Conservation (phyloP, 371 early-diverging fungal genomes). For the Mucor circinelloides region DNA sequence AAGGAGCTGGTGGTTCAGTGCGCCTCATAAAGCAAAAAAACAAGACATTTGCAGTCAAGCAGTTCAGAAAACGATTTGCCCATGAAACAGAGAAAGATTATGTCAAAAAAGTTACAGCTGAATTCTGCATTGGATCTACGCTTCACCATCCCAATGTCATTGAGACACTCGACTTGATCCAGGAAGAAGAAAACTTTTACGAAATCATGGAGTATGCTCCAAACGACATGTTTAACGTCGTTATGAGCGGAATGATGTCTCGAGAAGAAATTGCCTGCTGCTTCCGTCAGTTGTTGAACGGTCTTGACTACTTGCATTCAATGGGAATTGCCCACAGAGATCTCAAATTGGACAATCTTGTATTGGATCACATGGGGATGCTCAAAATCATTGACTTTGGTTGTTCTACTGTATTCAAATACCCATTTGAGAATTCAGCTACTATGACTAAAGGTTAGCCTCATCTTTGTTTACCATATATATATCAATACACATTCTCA, state of each 20-base stretch:
- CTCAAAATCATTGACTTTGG: slow-evolving; percentile 95
- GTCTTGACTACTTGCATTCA: slow-evolving; percentile 71
- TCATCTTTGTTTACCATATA: not conserved
- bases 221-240: slow-evolving; percentile 73
- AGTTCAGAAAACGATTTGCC: slow-evolving; percentile 70
- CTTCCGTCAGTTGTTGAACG: slow-evolving; percentile 76
- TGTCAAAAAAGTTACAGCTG: slow-evolving; percentile 79
- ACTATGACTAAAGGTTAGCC: slow-evolving; percentile 62
- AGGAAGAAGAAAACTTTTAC: slow-evolving; percentile 58
- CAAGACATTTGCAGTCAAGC: slow-evolving; percentile 75
- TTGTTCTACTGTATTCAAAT: slow-evolving; percentile 78
- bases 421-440: slow-evolving; percentile 64
- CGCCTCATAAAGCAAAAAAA: slow-evolving; percentile 57
- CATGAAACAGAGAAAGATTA: slow-evolving; percentile 81
- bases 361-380: slow-evolving; percentile 69
- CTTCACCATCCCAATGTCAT: slow-evolving; percentile 88
- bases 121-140: slow-evolving; percentile 82
- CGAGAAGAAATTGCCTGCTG: slow-evolving; percentile 70
- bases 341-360: slow-evolving; percentile 87
- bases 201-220: slow-evolving; percentile 86
- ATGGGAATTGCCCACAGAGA: slow-evolving; percentile 88
- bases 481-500: not conserved
- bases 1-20: slow-evolving; percentile 78
- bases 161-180: slow-evolving; percentile 81
- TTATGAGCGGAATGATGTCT: slow-evolving; percentile 69